Base-by-base conservation (phyloP, 352 stramenopile species). In the Phytophthora chlamydospora region DNA sequence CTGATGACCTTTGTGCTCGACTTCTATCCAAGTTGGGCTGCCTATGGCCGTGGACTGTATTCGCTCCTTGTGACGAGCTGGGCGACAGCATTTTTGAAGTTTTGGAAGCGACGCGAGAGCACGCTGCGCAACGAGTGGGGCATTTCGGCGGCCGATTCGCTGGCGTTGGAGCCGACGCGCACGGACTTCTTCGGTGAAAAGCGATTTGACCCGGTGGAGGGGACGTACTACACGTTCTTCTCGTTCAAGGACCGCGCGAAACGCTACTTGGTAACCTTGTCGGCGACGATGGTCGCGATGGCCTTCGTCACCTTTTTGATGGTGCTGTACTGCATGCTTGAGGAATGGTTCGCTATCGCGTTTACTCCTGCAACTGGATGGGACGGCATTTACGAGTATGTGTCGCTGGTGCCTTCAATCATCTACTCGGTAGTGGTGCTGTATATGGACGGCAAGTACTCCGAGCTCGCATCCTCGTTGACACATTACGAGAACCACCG, bases 401-500 rank as follows among this genome's bases (percentile, higher is more conserved):
- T 89, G 27, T 86, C 79, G 21, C 71, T 92, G 32, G 50, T 84
- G 8, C 85, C 85, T 27, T 91, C 85, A 1, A 72, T 93, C 14
- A 65, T 75, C 2, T 95, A 95, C 66, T 93, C 85, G 24, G 52
- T 88, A 11, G 78, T 90, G 13, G 85, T 95, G 14, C 61, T 93
- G 35, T 66, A 91, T 33, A 70, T 95, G 35, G 85, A 95, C 66
- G 77, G 71, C 39, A 89, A 91, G 38, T 97, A 99, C 57, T 93
- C 90, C 59, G 83, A 86, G 39, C 68, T 99, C 19, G 97, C 97
- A 9, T 86, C 90, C 4, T 85, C 79, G 32, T 67, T 99, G 41
- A 99, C 97, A 46, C 83, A 97, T 42, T 97, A 85, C 39, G 93
- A 98, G 69, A 97, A 97, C 61, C 93, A 98, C 66, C 88, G 89